These are phyloP conservation scores for Candida sp. DNA, from an alignment of 1,139 yeast species.

Conservation along the genomic window DNA sequence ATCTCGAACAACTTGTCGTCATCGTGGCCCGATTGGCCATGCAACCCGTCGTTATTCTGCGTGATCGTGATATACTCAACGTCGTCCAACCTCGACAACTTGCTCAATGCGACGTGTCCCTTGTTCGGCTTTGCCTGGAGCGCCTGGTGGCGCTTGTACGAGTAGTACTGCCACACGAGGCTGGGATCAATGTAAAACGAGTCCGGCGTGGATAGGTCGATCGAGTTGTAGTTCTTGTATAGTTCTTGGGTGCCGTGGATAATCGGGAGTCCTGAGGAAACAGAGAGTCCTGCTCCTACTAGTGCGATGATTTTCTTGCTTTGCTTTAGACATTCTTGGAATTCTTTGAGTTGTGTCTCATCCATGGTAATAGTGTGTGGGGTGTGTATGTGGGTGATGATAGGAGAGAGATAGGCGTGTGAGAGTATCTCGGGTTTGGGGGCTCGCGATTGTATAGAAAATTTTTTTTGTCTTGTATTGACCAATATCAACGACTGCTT, in stretches of 20 bases:
- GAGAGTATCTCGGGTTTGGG: too few relatives aligned
- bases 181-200: conserved; percentile 86
- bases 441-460: neutral
- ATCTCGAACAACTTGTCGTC: conserved; percentile 57
- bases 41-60: conserved; percentile 84
- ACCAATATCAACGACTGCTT: too few relatives aligned
- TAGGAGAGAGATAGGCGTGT: too few relatives aligned
- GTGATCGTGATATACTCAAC: conserved; percentile 65
- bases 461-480: neutral
- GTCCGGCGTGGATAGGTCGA: conserved; percentile 90
- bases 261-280: conserved; percentile 76
- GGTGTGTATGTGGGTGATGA: neutral
- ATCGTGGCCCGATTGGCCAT: conserved; percentile 67
- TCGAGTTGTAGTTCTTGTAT: conserved; percentile 80
- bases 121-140: conserved; percentile 69
- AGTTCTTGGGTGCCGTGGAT: conserved; percentile 75
- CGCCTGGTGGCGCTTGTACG: conserved; percentile 69
- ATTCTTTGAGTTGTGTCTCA: conserved; percentile 39
- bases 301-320: conserved; percentile 69
- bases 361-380: neutral
- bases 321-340: conserved; percentile 56
- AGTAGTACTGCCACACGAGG: conserved; percentile 88
- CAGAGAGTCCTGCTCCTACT: conserved; percentile 87
- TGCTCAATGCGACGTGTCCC: conserved; percentile 75
- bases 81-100: conserved; percentile 30